These are phyloP conservation scores for Verticillium albo-atrum DNA, from an alignment of 2,329 filamentous ascomycete genomes.

Conservation along the genomic window DNA sequence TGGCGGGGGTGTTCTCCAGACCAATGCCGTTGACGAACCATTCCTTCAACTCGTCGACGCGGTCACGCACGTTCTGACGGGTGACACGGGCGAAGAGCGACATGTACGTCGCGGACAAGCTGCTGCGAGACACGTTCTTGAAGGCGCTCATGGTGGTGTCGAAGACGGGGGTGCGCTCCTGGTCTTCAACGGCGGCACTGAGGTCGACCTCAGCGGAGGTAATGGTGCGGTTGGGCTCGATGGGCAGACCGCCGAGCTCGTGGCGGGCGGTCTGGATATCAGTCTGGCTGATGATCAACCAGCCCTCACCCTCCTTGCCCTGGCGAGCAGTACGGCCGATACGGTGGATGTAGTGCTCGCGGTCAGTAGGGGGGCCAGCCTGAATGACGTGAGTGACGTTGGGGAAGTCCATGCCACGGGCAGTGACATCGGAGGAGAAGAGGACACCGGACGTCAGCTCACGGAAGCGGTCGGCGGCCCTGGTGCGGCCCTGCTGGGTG, in stretches of 20 bases:
- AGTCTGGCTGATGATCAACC: slow-evolving; percentile 55
- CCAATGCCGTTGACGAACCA: slow-evolving; percentile 49
- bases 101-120: slow-evolving; percentile 43
- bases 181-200: slow-evolving; percentile 18
- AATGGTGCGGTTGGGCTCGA: slow-evolving; percentile 50
- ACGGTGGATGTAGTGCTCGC: slow-evolving; percentile 73
- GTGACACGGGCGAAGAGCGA: slow-evolving; percentile 50
- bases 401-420: slow-evolving; percentile 80
- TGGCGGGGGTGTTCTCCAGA: slow-evolving; percentile 26
- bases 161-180: slow-evolving; percentile 25
- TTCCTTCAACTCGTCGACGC: slow-evolving; percentile 49
- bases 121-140: slow-evolving; percentile 22
- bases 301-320: slow-evolving; percentile 67
- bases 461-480: slow-evolving; percentile 69
- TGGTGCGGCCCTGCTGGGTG: slow-evolving; percentile 64
- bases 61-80: slow-evolving; percentile 28
- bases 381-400: slow-evolving; percentile 78
- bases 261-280: slow-evolving; percentile 45
- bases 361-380: slow-evolving; percentile 57
- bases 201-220: slow-evolving; percentile 48
- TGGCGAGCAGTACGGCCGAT: slow-evolving; percentile 74
- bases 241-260: slow-evolving; percentile 54
- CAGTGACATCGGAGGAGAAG: slow-evolving; percentile 75
- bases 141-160: background rate
- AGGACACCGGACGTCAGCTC: slow-evolving; percentile 57